phyloP scores from a whole-genome alignment of 768 basidiomycete species.

The Leccinum variicolor region DNA sequence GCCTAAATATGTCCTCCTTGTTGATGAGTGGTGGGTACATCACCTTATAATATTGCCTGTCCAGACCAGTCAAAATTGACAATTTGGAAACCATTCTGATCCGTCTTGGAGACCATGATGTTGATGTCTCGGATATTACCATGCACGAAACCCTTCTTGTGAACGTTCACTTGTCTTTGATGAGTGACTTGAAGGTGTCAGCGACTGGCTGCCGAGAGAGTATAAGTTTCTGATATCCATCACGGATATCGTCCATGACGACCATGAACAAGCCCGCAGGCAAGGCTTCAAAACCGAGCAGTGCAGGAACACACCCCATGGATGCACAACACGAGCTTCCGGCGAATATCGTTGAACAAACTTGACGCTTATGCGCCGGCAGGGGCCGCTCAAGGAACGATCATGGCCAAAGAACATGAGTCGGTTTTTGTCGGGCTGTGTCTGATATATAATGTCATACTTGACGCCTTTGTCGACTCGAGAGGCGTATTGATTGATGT shows the following conservation, averaged over 20 bases:
- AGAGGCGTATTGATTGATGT: constrained; percentile 6
- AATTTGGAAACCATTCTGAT: not conserved
- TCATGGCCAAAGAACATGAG: constrained; percentile 10
- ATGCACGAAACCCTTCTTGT: not conserved
- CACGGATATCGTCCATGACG: constrained; percentile 24
- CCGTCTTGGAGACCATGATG: not conserved
- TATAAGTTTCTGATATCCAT: no score
- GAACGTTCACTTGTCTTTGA: not conserved
- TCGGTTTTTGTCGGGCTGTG: not conserved
- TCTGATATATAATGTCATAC: constrained; percentile 16
- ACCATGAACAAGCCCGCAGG: constrained; percentile 32
- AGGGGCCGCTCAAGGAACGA: not conserved
- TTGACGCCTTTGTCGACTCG: not conserved
- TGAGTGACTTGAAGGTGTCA: not conserved
- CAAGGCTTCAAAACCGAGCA: constrained; percentile 24
- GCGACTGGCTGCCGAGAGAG: not conserved
- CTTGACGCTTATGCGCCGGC: constrained; percentile 12
- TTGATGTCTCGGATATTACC: not conserved
- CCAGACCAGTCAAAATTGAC: not conserved
- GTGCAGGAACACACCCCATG: constrained; percentile 23
- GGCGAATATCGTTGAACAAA: constrained; percentile 23
- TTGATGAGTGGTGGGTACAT: not conserved
- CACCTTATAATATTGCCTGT: not conserved
- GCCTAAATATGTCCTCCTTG: not conserved
- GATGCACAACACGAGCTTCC: constrained; percentile 22